A percentile compares a stretch with the other conserved stretches of the same genome.
phyloP scores from a whole-genome alignment of 2,329 filamentous ascomycete species.

The Ophiostoma fasciatum region DNA sequence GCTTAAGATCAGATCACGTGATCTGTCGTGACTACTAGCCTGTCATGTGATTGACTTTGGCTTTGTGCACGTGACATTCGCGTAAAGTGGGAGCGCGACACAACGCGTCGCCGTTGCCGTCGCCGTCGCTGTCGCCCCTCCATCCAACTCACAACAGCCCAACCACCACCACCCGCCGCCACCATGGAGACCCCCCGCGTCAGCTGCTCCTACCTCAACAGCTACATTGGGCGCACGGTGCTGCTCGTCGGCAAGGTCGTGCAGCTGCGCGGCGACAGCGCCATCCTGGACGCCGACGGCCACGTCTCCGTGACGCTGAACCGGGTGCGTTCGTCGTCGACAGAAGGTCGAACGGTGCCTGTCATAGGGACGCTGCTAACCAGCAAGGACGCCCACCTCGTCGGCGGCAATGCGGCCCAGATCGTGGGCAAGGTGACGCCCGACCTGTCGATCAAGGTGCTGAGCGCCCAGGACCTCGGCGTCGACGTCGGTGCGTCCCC shows the following conservation, averaged over 20 bases:
- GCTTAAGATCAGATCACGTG: too few relatives aligned
- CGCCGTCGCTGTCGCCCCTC: too few relatives aligned
- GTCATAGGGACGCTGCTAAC: too few relatives aligned
- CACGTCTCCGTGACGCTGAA: conserved; percentile 61
- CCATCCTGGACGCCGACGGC: conserved; percentile 67
- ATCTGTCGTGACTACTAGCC: too few relatives aligned
- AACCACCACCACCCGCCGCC: too few relatives aligned
- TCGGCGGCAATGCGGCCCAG: conserved; percentile 55
- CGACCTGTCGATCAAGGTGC: conserved; percentile 56
- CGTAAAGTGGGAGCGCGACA: too few relatives aligned
- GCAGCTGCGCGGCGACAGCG: conserved; percentile 66
- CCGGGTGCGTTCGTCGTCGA: conserved; percentile 35
- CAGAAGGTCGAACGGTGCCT: too few relatives aligned
- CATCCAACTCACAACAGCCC: too few relatives aligned
- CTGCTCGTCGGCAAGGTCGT: conserved; percentile 76
- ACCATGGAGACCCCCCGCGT: conserved; percentile 74
- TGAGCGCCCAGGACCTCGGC: conserved; percentile 57
- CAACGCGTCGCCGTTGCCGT: too few relatives aligned
- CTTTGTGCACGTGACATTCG: too few relatives aligned
- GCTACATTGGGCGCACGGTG: conserved; percentile 60
- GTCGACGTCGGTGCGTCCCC: conserved; percentile 44
- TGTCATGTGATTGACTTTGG: too few relatives aligned
- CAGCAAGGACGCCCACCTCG: conserved; percentile 63
- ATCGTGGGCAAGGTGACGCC: conserved; percentile 67
- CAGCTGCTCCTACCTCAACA: conserved; percentile 63